Evolutionary conservation across 768 basidiomycete species (phyloP).

Genomic region (Exsudoporus frostii): DNA sequence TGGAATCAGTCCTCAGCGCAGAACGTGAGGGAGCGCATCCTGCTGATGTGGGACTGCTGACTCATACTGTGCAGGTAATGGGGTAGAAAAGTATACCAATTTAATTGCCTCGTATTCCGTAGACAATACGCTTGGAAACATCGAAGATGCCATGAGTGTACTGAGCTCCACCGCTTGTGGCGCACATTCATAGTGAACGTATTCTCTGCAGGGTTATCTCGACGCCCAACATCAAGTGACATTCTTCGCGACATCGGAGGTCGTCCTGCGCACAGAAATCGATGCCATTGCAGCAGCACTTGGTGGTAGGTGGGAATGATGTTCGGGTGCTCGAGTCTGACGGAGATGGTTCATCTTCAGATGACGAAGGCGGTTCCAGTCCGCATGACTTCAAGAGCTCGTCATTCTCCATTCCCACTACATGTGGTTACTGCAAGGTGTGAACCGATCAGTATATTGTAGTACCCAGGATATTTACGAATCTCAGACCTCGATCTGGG

Average conservation of each 20-base stretch:
- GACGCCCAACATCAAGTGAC: constrained; percentile 60
- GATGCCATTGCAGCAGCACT: constrained; percentile 57
- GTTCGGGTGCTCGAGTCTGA: neutral
- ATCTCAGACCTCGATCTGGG: constrained; percentile 77
- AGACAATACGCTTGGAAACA: constrained; percentile 49
- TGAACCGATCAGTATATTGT: constrained; percentile 7
- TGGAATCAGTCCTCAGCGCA: constrained; percentile 50
- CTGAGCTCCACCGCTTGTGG: neutral
- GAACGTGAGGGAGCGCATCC: constrained; percentile 49
- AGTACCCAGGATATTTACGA: constrained; percentile 3
- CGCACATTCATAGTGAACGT: constrained; percentile 1
- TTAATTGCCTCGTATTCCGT: constrained; percentile 46
- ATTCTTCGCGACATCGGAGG: constrained; percentile 52
- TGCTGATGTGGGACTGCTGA: constrained; percentile 1
- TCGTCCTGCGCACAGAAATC: constrained; percentile 61
- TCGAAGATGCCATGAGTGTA: constrained; percentile 38
- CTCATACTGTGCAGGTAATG: constrained; percentile 41
- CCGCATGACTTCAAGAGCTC: constrained; percentile 84
- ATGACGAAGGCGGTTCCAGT: constrained; percentile 65
- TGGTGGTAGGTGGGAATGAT: constrained; percentile 46
- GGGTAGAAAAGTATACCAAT: constrained; percentile 48
- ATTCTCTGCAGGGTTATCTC: constrained; percentile 49
- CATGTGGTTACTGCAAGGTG: constrained; percentile 81
- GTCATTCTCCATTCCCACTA: constrained; percentile 81
- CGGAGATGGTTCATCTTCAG: constrained; percentile 36